Conservation (phyloP, 495 filamentous ascomycete genomes). For the Durotheca rogersii region DNA sequence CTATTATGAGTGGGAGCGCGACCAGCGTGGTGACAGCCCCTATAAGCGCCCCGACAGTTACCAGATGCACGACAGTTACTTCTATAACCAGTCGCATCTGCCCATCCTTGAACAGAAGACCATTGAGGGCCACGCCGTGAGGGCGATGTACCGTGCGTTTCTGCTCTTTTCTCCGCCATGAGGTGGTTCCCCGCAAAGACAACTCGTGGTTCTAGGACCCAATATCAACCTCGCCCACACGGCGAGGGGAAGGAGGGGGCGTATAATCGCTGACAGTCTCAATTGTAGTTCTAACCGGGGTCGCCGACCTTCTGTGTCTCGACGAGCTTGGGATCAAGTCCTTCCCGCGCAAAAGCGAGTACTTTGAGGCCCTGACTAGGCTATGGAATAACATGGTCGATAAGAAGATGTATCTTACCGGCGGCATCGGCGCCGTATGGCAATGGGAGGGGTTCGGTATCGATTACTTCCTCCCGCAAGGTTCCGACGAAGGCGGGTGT, state of each 20-base stretch:
- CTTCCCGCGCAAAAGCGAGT: conserved; percentile 33
- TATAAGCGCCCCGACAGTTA: conserved; percentile 47
- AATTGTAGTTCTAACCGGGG: conserved; percentile 35
- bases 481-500: conserved; percentile 60
- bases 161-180: conserved; percentile 11
- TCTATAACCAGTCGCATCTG: conserved; percentile 57
- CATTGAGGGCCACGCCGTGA: conserved; percentile 61
- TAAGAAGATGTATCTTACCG: conserved; percentile 61
- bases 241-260: too few relatives aligned
- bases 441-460: conserved; percentile 65
- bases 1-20: conserved; percentile 55
- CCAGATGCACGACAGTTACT: conserved; percentile 39
- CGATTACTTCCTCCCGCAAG: conserved; percentile 58
- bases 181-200: conserved; percentile 45
- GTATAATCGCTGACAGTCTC: conserved; percentile 8
- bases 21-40: conserved; percentile 51
- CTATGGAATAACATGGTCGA: conserved; percentile 61
- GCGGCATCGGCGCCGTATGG: conserved; percentile 59
- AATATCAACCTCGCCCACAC: too few relatives aligned
- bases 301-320: conserved; percentile 42
- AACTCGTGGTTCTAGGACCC: conserved; percentile 11
- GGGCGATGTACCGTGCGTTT: conserved; percentile 54
- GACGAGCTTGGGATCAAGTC: conserved; percentile 29
- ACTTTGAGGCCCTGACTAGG: conserved; percentile 40
- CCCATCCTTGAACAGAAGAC: conserved; percentile 57